Evolutionary conservation across 768 basidiomycete genomes (phyloP).

Genomic region (Mycena capillaripes): DNA sequence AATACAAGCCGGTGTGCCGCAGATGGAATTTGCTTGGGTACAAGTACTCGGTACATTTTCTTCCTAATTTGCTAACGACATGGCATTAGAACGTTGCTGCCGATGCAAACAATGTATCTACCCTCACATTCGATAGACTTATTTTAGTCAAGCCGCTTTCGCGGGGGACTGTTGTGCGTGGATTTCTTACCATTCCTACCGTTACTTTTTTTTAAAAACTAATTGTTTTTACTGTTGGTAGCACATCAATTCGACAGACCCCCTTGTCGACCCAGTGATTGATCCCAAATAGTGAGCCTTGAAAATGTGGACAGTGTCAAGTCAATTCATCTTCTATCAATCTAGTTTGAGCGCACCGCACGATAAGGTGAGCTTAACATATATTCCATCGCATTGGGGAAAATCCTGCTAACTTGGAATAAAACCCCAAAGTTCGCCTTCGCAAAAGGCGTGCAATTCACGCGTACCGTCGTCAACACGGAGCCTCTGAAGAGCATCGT

Average conservation of each 20-base stretch:
- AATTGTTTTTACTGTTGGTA: neutral
- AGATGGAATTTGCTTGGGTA: constrained; percentile 34
- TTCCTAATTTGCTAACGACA: neutral
- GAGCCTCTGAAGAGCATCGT: constrained; percentile 33
- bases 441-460: constrained; percentile 27
- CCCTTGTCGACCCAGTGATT: constrained; percentile 16
- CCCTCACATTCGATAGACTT: constrained; percentile 25
- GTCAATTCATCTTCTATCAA: neutral
- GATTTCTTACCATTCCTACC: no score
- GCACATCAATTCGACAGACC: constrained; percentile 30
- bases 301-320: neutral
- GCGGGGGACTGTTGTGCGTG: constrained; percentile 21
- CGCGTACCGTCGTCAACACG: constrained; percentile 25
- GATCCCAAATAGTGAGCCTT: constrained; percentile 32
- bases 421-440: constrained; percentile 21
- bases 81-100: constrained; percentile 14
- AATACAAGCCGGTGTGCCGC: constrained; percentile 22
- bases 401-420: no score
- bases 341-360: constrained; percentile 22
- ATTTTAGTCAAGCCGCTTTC: constrained; percentile 29
- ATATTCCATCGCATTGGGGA: no score
- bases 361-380: constrained; percentile 13
- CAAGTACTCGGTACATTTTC: neutral
- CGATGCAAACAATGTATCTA: constrained; percentile 24
- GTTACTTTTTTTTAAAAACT: no score